Evolutionary conservation across 2,329 filamentous ascomycete genomes (phyloP), one percentile per base, ranked within the genome.

Genomic region (Talaromyces sp.): DNA sequence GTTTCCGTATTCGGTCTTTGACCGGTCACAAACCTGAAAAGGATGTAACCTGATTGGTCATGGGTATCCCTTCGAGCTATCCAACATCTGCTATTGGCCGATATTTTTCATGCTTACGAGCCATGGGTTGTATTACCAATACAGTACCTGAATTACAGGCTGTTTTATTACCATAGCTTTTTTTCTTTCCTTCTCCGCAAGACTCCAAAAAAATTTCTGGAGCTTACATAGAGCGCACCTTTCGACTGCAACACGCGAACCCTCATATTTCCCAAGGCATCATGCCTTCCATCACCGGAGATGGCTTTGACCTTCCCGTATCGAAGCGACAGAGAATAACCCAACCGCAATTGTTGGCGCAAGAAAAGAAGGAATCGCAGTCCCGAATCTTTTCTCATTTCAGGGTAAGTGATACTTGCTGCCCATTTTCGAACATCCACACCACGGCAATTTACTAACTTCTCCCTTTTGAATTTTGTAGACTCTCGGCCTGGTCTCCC

Each of bases 321-420:
- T 84, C 84, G 67, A 97, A 97, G 83, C 88, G 93, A 61, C 69
- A 66, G 79, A 81, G 68, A 78, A 82, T 51, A 31, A 22, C 19
- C 34, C 64, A 65, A 38, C 60, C 64, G 5, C 64, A 62, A 29
- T 40, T 47, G 27, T 38, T 29, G 29, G 38, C 53, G 8, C 49
- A 29, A 49, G 27, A 58, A 64, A 80, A 79, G 67, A 82, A 69
- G 68, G 78, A 69, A 67, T 80, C 81, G 72, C 84, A 85, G 64
- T 96, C 93, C 11, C 87, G 88, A 75, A 92, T 98, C 70, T 98
- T 99, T 82, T 91, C 93, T 72, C 94, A 95, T 1, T 98, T 94
- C 80, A 84, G 95, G 78, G 93, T 96, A 88, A 70, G 89, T 54
- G 38, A 17, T 61, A n/a, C 40, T 7, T 58, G 29, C 4, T 27